Evolutionary conservation across 2,329 filamentous ascomycete genomes (phyloP).

Genomic region (Cladophialophora chaetospira): DNA sequence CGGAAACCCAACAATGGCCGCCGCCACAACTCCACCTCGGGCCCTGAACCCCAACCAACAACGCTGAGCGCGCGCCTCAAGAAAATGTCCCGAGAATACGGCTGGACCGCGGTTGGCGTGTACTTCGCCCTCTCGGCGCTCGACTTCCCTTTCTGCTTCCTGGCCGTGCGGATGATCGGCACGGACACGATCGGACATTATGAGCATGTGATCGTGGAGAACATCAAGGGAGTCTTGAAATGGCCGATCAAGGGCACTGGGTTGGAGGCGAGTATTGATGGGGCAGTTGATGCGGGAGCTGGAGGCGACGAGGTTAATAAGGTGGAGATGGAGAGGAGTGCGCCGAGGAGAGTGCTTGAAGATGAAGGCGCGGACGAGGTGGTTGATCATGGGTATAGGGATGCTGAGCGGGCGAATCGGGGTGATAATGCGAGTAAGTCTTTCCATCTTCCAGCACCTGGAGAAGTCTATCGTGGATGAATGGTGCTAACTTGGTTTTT

Average conservation of each 20-base stretch:
- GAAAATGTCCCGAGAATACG: conserved; percentile 87
- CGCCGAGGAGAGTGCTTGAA: conserved; percentile 30
- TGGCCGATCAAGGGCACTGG: conserved; percentile 30
- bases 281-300: conserved; percentile 9
- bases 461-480: too few relatives aligned
- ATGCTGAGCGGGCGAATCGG: conserved; percentile 63
- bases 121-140: conserved; percentile 80
- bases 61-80: conserved; percentile 72
- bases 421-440: conserved; percentile 73
- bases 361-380: conserved; percentile 29
- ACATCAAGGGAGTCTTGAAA: conserved; percentile 38
- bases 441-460: neutral
- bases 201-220: conserved; percentile 48
- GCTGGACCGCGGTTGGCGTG: conserved; percentile 89
- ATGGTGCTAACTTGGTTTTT: too few relatives aligned
- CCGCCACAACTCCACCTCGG: conserved; percentile 27
- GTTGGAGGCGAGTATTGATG: conserved; percentile 17
- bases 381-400: conserved; percentile 56
- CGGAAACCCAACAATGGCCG: conserved; percentile 20
- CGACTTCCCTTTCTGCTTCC: conserved; percentile 94
- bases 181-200: conserved; percentile 76
- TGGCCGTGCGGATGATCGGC: conserved; percentile 79
- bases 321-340: conserved; percentile 45
- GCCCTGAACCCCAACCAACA: conserved; percentile 36
- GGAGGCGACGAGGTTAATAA: conserved; percentile 36